A percentile compares a stretch with the other conserved stretches of the same genome.
Conservation (phyloP, 345 rosid species). For the Sonneratia caseolaris region DNA sequence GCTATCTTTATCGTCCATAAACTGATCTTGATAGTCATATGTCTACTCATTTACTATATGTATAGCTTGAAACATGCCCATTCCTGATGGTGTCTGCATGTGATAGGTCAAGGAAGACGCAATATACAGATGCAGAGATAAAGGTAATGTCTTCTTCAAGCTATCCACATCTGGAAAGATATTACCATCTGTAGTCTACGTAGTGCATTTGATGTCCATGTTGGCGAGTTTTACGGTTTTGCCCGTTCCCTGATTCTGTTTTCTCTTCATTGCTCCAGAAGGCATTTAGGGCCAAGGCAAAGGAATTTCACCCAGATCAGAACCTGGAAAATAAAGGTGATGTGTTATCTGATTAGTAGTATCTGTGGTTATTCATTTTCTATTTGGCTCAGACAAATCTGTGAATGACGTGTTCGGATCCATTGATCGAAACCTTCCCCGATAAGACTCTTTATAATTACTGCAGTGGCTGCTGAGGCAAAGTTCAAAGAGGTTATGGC, state of each 20-base stretch:
- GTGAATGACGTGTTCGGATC: not conserved
- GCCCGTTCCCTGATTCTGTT: not conserved
- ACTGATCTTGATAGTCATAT: not conserved
- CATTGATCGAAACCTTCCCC: no score
- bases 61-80: not conserved
- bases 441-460: not conserved
- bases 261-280: slow-evolving; percentile 33
- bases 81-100: slow-evolving; percentile 3
- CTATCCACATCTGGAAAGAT: not conserved
- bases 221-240: not conserved
- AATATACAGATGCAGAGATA: slow-evolving; percentile 18
- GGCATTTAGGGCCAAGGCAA: slow-evolving; percentile 80
- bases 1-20: not conserved
- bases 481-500: slow-evolving; percentile 87
- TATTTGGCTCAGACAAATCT: not conserved
- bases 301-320: slow-evolving; percentile 92
- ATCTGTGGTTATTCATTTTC: not conserved
- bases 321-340: slow-evolving; percentile 81
- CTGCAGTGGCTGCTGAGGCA: slow-evolving; percentile 77
- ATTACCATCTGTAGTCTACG: not conserved
- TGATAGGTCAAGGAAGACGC: slow-evolving; percentile 11
- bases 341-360: not conserved
- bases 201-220: not conserved
- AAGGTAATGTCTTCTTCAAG: slow-evolving; percentile 7
- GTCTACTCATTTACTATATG: not conserved